A percentile compares a stretch with the other conserved stretches of the same genome.
Evolutionary conservation across 208 protist species (phyloP).

Genomic region (Leishmania mexicana): DNA sequence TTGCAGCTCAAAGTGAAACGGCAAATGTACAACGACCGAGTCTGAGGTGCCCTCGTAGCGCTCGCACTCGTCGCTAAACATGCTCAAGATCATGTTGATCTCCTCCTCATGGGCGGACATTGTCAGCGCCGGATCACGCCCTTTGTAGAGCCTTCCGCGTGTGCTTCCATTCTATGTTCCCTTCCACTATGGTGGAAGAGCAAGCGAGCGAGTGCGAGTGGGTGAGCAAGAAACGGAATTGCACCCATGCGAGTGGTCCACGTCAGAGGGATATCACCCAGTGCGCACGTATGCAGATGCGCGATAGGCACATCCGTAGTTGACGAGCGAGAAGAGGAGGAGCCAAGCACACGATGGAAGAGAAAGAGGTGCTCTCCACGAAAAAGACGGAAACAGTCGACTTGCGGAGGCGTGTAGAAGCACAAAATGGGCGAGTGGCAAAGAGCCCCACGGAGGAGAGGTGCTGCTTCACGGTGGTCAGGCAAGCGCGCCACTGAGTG

Average conservation of each 20-base stretch:
- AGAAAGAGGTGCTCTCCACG: background rate
- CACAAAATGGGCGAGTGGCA: background rate
- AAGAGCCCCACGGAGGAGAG: background rate
- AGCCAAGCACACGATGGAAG: background rate
- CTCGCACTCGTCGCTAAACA: slow-evolving; percentile 70
- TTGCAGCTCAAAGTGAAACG: slow-evolving; percentile 70
- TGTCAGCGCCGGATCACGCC: too few relatives aligned
- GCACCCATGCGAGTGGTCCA: background rate
- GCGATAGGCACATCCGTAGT: background rate
- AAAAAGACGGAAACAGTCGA: slow-evolving; percentile 1
- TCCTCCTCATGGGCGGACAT: slow-evolving; percentile 50
- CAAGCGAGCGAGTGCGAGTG: background rate
- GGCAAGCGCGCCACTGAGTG: background rate
- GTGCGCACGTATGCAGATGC: background rate
- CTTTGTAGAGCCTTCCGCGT: background rate
- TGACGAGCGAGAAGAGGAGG: background rate
- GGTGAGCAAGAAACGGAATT: background rate
- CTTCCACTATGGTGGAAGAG: background rate
- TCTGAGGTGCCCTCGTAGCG: slow-evolving; percentile 29
- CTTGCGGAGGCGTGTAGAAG: background rate
- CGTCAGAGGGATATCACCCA: background rate
- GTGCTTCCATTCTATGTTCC: background rate
- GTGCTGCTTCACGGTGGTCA: too few relatives aligned
- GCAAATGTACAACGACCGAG: slow-evolving; percentile 55
- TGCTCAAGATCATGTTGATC: slow-evolving; percentile 68